Base-by-base conservation (phyloP, 352 stramenopile species). In the Phytophthora pisi region DNA sequence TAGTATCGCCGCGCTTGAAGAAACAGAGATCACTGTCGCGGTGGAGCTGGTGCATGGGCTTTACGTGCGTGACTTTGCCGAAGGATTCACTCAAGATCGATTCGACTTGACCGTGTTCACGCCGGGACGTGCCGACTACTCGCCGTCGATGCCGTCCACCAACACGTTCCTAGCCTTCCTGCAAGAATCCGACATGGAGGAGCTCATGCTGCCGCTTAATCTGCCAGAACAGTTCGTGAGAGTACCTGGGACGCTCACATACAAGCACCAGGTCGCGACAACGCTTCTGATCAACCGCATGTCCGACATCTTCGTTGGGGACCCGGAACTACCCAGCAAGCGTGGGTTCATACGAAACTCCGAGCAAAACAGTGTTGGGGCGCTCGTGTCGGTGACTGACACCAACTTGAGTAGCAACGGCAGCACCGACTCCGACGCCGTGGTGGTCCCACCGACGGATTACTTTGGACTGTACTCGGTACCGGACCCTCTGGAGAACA, bases 21-120 rank as follows among this genome's bases (percentile, higher is more conserved):
- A 84, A 31, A 82, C 93, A 0, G 80, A 98, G 42, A 43, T 99
- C 15, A 98, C 93, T 1, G 75, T 98, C 38, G 85, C 90, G 2
- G 71, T 98, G 3, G 96, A 99, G 75, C 82, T 99, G 28, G 55
- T 99, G 15, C 91, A 98, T 64, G 97, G 96, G 5, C 78, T 95
- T 31, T 99, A 97, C 59, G 94, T 98, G 47, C 74, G 80, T 23
- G 93, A 98, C 40, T 99, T 99, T 70, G 73, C 83, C 9, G 56
- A 80, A 38, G 83, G 91, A 2, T 87, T 97, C 43, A 88, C 70
- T 0, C 30, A 84, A 16, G 81, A 97, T 59, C 81, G 88, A 20
- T 91, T 96, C 38, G 89, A 98, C 52, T 57, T 99, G 6, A 78
- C 81, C 7, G 74, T 99, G 0, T 96, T 98, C 72, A 89, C 87